Evolutionary conservation across 2,329 filamentous ascomycete genomes (phyloP).

Genomic region (Coniochaeta sp.): DNA sequence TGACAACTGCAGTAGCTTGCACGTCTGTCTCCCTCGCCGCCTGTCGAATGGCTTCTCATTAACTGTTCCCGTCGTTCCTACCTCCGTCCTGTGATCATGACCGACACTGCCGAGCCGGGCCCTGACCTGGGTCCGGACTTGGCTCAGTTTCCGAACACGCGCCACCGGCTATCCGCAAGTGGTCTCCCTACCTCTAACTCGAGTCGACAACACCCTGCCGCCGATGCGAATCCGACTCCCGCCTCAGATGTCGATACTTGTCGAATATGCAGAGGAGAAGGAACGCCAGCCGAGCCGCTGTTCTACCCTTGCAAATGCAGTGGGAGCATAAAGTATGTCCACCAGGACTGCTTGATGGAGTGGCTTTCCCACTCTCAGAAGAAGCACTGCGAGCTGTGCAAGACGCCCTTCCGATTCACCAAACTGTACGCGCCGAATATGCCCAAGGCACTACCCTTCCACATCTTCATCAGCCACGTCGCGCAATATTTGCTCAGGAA

Average conservation of each 20-base stretch:
- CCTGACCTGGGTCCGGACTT: slow-evolving; percentile 15
- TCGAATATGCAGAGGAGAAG: slow-evolving; percentile 92
- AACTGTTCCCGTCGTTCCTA: not conserved
- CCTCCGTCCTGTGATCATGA: slow-evolving; percentile 11
- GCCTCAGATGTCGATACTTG: slow-evolving; percentile 72
- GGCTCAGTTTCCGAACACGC: slow-evolving; percentile 17
- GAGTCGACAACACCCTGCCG: not conserved
- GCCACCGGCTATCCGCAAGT: slow-evolving; percentile 14
- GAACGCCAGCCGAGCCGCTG: slow-evolving; percentile 70
- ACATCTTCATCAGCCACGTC: slow-evolving; percentile 75
- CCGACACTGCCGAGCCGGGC: slow-evolving; percentile 14
- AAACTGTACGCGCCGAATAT: slow-evolving; percentile 95
- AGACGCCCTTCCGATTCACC: slow-evolving; percentile 95
- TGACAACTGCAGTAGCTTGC: not conserved
- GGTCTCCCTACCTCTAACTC: not conserved
- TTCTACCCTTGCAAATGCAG: slow-evolving; percentile 99
- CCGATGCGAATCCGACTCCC: not conserved
- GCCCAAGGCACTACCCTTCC: slow-evolving; percentile 73
- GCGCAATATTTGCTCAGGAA: slow-evolving; percentile 64
- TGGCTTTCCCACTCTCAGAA: slow-evolving; percentile 99
- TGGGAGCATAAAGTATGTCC: slow-evolving; percentile 96
- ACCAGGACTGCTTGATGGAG: slow-evolving; percentile 97
- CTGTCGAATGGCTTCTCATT: not conserved
- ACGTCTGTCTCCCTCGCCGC: not conserved
- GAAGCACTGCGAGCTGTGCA: slow-evolving; percentile 99